Evolutionary conservation across 495 filamentous ascomycete genomes (phyloP).

Genomic region (Hyaloscypha bicolor): DNA sequence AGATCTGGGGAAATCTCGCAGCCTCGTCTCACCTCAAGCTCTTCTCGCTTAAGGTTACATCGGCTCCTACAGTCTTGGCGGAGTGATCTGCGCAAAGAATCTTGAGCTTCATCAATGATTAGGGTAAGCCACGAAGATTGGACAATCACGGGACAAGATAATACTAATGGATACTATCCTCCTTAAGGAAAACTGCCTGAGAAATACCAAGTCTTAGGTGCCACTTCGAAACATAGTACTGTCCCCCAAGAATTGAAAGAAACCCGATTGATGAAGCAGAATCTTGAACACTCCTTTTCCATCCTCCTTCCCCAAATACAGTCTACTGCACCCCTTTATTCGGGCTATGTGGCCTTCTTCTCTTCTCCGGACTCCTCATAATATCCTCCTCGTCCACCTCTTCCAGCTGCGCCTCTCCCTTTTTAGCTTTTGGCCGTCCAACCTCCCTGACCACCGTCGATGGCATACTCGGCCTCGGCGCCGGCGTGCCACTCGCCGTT

Average conservation of each 20-base stretch:
- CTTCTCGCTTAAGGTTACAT: background rate
- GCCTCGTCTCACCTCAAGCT: background rate
- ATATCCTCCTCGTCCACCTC: slow-evolving; percentile 3
- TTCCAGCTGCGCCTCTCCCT: background rate
- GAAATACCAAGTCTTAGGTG: background rate
- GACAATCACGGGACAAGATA: background rate
- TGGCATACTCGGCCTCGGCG: background rate
- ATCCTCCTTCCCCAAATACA: background rate
- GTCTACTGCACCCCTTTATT: background rate
- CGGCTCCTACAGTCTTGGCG: no score
- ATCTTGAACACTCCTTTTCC: background rate
- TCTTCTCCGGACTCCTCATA: slow-evolving; percentile 1
- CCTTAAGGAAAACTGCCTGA: background rate
- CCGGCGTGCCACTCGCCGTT: slow-evolving; percentile 6
- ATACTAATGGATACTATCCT: slow-evolving; percentile 4
- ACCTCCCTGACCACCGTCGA: background rate
- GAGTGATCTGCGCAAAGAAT: no score
- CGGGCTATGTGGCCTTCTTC: background rate
- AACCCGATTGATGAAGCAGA: background rate
- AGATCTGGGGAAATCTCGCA: background rate
- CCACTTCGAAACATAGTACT: background rate
- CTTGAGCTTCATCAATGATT: no score
- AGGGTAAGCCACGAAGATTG: background rate
- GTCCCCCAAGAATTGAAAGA: background rate
- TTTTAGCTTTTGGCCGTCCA: background rate